These are phyloP conservation scores for Fusarium nanum DNA, from an alignment of 2,329 filamentous ascomycete species.

Conservation along the genomic window DNA sequence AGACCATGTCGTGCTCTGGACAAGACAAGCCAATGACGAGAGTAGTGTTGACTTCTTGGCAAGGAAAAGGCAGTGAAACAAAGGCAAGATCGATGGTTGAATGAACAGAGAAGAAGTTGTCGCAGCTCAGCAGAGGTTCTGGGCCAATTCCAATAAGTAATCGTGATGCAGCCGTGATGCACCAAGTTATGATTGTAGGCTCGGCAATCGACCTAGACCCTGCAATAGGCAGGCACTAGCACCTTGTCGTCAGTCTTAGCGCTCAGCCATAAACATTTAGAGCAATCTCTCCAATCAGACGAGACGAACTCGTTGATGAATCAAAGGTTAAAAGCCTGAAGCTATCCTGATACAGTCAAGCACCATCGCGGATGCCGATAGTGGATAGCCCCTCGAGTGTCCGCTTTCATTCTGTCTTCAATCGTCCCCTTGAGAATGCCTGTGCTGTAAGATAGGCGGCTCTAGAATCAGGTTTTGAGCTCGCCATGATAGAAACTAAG, in stretches of 20 bases:
- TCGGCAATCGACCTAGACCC: slow-evolving; percentile 8
- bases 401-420: neutral
- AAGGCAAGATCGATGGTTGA: neutral
- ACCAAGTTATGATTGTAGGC: slow-evolving; percentile 1
- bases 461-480: neutral
- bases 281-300: slow-evolving; percentile 21
- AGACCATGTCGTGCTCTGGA: neutral
- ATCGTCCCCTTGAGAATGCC: neutral
- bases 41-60: neutral
- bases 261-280: slow-evolving; percentile 15
- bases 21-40: neutral
- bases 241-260: neutral
- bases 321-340: slow-evolving; percentile 16
- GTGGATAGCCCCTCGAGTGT: neutral
- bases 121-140: neutral
- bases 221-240: slow-evolving; percentile 9
- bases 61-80: neutral
- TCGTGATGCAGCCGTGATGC: slow-evolving; percentile 2
- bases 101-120: neutral
- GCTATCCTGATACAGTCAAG: slow-evolving; percentile 19
- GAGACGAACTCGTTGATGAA: slow-evolving; percentile 4
- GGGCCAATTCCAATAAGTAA: neutral
- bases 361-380: slow-evolving; percentile 21
- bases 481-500: neutral
- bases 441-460: neutral